Base-by-base conservation (phyloP, 306 rosid genomes). In the Castanea sativa region DNA sequence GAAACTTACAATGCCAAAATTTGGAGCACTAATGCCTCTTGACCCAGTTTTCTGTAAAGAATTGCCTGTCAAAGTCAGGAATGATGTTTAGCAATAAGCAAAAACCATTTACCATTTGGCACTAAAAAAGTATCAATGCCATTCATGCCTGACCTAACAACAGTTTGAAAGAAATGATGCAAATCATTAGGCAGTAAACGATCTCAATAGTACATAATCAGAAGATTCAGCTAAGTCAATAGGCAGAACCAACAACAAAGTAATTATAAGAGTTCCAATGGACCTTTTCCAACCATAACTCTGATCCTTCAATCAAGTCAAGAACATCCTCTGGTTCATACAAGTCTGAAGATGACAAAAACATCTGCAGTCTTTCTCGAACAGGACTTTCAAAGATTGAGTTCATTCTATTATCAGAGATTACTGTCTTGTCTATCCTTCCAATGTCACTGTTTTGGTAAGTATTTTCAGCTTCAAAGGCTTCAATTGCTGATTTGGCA, bases 241-340 rank as follows among this genome's bases (percentile, higher is more conserved):
- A 51, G 72, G 71, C 68, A 73, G 19, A 78, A 79, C 55, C 53
- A 70, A 70, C 56, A 81, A 76, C 53, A 73, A 56, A 73, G 79
- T 67, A 19, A 69, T 70, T 23, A 82, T 63, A 83, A 74, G 56
- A 83, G 57, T 53, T 23, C 49, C 35, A 64, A 73, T 69, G 51
- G 52, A 92, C 99, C 97, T 95, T 95, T 83, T 95, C 99, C 83
- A 86, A 83, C 99, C 98, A 95, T 67, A 95, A 86, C 73, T 95
- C 99, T 77, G 99, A 95, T 79, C 89, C 96, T 89, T 89, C 99
- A 80, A 95, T 88, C 88, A 95, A 85, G 79, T 92, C 92, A 68
- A 95, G 92, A 88, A 95, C 91, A 75, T 95, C 99, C 81, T 95
- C 99, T 49, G 99, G 92, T 77, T 95, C 99, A 89, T 91, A 95